Conservation (phyloP, 805 yeast genomes). For the Diddensiella santjacobensis region DNA sequence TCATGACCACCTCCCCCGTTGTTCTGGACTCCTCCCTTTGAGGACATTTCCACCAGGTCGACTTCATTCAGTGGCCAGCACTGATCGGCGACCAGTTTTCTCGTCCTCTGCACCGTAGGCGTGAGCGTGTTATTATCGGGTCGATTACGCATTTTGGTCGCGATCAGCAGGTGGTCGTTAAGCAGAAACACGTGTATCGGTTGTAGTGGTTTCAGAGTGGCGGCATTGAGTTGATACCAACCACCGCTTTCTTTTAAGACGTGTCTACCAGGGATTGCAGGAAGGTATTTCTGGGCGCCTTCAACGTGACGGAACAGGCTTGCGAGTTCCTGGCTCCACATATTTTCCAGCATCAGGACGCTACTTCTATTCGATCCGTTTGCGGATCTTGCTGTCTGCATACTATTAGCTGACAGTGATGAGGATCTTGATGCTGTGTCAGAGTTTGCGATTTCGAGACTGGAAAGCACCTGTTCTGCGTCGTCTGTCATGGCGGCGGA, state of each 20-base stretch:
- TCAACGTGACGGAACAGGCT: conserved; percentile 77
- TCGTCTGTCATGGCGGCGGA: conserved; percentile 55
- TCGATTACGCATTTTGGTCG: conserved; percentile 52
- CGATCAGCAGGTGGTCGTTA: conserved; percentile 73
- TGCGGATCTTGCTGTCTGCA: neutral
- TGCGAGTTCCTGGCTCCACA: conserved; percentile 75
- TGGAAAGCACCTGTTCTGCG: conserved; percentile 44
- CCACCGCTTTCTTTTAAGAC: conserved; percentile 72
- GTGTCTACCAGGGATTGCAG: conserved; percentile 76
- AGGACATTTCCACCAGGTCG: conserved; percentile 39
- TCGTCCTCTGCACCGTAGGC: conserved; percentile 25
- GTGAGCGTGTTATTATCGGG: conserved; percentile 22
- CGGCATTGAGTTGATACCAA: conserved; percentile 83
- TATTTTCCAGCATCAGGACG: conserved; percentile 65
- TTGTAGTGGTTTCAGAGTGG: conserved; percentile 76
- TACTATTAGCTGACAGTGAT: conserved; percentile 22
- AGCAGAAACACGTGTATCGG: conserved; percentile 72
- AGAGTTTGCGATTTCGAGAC: neutral
- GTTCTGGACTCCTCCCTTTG: neutral
- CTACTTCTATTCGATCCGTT: conserved; percentile 48
- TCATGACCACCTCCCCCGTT: conserved; percentile 27
- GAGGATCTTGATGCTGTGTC: conserved; percentile 6
- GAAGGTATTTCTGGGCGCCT: conserved; percentile 79
- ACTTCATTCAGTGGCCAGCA: conserved; percentile 75
- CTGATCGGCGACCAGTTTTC: conserved; percentile 61